A percentile compares a stretch with the other conserved stretches of the same genome.
Evolutionary conservation across 73 alveolate species (phyloP).

Genomic region (Tetrahymena elliotti): DNA sequence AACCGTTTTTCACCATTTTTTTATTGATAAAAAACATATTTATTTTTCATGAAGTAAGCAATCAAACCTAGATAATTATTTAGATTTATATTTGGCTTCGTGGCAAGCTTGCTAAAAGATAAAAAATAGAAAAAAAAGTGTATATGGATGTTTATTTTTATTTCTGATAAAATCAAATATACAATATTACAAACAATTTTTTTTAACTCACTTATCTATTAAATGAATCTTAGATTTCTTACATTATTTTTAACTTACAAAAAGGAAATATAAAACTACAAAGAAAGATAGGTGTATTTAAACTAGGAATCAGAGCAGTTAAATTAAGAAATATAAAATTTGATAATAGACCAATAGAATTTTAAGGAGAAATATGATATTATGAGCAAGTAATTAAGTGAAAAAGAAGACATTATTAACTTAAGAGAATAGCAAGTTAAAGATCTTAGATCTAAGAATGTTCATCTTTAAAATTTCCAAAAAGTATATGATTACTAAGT

Average conservation of each 20-base stretch:
- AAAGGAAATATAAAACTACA: not conserved
- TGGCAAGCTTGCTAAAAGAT: too few relatives aligned
- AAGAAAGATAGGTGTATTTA: not conserved
- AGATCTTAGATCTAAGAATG: conserved; percentile 26
- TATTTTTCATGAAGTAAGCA: too few relatives aligned
- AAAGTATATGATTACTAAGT: conserved; percentile 40
- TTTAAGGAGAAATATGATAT: conserved; percentile 16
- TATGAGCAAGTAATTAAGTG: conserved; percentile 16
- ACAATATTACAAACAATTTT: too few relatives aligned
- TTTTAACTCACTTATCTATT: too few relatives aligned
- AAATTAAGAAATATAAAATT: not conserved
- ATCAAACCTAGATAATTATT: too few relatives aligned
- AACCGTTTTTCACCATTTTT: too few relatives aligned
- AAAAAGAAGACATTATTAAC: conserved; percentile 18
- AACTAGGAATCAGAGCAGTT: not conserved
- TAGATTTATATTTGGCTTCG: too few relatives aligned
- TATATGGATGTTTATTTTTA: too few relatives aligned
- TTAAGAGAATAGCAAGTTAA: conserved; percentile 33
- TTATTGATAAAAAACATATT: too few relatives aligned
- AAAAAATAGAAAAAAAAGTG: too few relatives aligned
- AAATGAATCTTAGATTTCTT: not conserved
- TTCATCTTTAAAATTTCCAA: conserved; percentile 21
- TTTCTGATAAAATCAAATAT: too few relatives aligned
- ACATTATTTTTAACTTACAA: not conserved
- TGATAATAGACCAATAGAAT: not conserved